phyloP scores from a whole-genome alignment of 345 rosid genomes.

The Adansonia digitata region DNA sequence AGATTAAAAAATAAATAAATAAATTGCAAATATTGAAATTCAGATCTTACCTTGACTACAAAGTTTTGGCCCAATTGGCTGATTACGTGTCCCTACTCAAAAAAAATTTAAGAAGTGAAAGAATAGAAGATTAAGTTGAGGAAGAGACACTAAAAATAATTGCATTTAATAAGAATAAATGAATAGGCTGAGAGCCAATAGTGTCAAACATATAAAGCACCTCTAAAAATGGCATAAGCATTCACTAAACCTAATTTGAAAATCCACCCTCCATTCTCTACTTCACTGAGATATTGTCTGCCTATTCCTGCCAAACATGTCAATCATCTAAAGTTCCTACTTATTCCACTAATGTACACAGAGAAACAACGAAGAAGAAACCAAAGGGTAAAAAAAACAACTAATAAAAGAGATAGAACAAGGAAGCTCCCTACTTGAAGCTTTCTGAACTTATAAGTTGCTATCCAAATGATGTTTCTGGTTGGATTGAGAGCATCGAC shows the following conservation, averaged over 20 bases:
- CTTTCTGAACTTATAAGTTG: slow-evolving; percentile 22
- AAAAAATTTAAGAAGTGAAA: not conserved
- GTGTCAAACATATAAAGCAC: slow-evolving; percentile 3
- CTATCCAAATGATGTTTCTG: slow-evolving; percentile 26
- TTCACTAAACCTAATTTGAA: slow-evolving; percentile 13
- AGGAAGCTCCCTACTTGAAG: slow-evolving; percentile 22
- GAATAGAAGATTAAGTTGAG: not conserved
- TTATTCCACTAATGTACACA: slow-evolving; percentile 44
- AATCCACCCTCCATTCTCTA: slow-evolving; percentile 16
- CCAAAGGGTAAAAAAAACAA: not conserved
- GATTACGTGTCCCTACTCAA: not conserved
- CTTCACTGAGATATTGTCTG: slow-evolving; percentile 2
- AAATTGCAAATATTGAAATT: too few species aligned
- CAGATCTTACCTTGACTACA: too few species aligned
- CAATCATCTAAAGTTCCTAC: slow-evolving; percentile 27
- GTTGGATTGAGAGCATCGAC: slow-evolving; percentile 1
- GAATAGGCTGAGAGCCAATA: slow-evolving; percentile 16
- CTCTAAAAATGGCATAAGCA: not conserved
- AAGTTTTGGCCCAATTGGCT: not conserved
- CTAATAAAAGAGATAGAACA: slow-evolving; percentile 10
- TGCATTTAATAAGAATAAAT: slow-evolving; percentile 19
- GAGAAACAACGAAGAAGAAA: slow-evolving; percentile 20
- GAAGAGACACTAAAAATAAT: not conserved
- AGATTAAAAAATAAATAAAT: too few species aligned
- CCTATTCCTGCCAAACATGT: slow-evolving; percentile 21